Percentiles rank a stretch among this genome's conserved stretches.
Evolutionary conservation across 2,329 filamentous ascomycete species (phyloP).

Genomic region (Colletotrichum siamense): DNA sequence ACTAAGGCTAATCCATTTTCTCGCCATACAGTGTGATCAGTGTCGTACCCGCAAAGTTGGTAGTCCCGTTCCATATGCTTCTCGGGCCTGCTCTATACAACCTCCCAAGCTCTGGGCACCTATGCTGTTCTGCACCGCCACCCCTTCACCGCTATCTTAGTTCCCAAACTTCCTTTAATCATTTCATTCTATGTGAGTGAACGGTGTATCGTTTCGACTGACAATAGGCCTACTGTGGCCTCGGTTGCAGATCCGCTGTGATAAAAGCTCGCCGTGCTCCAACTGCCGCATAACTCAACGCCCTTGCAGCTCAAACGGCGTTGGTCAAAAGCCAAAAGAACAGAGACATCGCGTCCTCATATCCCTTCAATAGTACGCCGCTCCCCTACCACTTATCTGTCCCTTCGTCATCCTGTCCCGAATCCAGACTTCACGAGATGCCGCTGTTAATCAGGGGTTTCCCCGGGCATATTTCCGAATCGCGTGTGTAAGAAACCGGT

Average conservation of each 20-base stretch:
- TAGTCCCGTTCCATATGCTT: conserved; percentile 1
- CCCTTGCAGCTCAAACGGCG: conserved; percentile 59
- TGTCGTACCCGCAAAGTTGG: conserved; percentile 47
- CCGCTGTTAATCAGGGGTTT: neutral
- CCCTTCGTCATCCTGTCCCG: neutral
- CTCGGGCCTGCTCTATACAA: neutral
- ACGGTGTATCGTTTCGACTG: conserved; percentile 1
- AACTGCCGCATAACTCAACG: conserved; percentile 61
- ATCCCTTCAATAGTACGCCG: conserved; percentile 64
- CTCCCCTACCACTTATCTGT: neutral
- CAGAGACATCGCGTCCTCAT: conserved; percentile 62
- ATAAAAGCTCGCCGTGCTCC: conserved; percentile 63
- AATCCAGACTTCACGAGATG: neutral
- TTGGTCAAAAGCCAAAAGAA: conserved; percentile 60
- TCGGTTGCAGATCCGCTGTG: conserved; percentile 59
- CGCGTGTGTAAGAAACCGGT: neutral
- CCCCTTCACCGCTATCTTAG: neutral
- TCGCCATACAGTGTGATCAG: conserved; percentile 47
- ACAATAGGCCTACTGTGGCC: conserved; percentile 8
- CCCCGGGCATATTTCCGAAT: neutral
- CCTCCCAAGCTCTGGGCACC: neutral
- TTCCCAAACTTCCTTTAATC: neutral
- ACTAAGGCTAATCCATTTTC: conserved; percentile 18
- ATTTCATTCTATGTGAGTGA: neutral
- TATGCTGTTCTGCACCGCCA: neutral